Evolutionary conservation across 768 basidiomycete species (phyloP).

Genomic region (Hypsizygus marmoreus): DNA sequence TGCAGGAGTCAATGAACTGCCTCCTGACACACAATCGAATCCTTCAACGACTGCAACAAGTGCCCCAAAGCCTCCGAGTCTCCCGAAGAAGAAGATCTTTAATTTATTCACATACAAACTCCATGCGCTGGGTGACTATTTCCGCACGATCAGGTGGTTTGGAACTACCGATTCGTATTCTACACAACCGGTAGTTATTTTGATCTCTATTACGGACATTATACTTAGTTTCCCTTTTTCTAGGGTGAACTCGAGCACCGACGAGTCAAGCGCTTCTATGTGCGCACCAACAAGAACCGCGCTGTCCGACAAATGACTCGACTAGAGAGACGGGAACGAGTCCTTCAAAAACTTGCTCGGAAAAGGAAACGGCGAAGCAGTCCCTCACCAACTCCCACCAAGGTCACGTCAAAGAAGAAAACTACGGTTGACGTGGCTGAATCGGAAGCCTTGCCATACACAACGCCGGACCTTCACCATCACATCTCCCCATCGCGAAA

Average conservation of each 20-base stretch:
- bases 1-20: conserved; percentile 2
- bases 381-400: not conserved
- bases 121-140: conserved; percentile 26
- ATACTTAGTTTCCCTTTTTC: not conserved
- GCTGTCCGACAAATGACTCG: conserved; percentile 23
- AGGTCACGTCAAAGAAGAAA: not conserved
- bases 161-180: conserved; percentile 8
- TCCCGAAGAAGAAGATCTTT: conserved; percentile 12
- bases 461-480: conserved; percentile 11
- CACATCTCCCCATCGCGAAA: conserved; percentile 14
- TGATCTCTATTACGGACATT: too few species aligned
- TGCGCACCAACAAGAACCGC: conserved; percentile 29
- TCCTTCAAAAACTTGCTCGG: not conserved
- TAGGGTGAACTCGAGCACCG: conserved; percentile 40
- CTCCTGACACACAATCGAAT: too few species aligned
- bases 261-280: conserved; percentile 11
- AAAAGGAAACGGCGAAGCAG: not conserved
- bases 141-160: conserved; percentile 11
- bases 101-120: conserved; percentile 23
- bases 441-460: conserved; percentile 9
- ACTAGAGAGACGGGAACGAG: conserved; percentile 4
- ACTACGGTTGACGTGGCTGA: conserved; percentile 1
- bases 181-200: conserved; percentile 16
- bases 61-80: not conserved
- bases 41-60: too few species aligned